Base-by-base conservation (phyloP, 2,329 filamentous ascomycete species). In the Raffaelea ambrosiae region DNA sequence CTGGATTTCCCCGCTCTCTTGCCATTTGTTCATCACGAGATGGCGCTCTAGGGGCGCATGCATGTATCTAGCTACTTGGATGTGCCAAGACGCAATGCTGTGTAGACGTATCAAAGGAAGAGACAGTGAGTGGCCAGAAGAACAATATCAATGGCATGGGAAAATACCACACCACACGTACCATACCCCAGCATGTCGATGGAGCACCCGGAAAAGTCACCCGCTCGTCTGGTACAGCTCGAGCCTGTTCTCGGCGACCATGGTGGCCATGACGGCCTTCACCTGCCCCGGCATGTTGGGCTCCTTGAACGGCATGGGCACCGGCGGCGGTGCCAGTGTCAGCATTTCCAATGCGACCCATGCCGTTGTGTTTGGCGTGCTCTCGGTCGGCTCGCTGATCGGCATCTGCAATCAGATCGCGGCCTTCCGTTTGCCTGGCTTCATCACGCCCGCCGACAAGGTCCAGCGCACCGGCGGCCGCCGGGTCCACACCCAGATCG, bases 261-360 rank as follows among this genome's bases (percentile, higher is more conserved):
- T 51, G 33, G 49, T 51, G 11, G 42, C 49, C 16, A 43, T 38
- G 14, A 51, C 49, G 1, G 49, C 49, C 59, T 84, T 52, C 21
- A 48, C 51, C 20, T 59, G 57, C 40, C 55, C 57, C 0, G 57
- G 57, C 20, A 59, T 59, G 47, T 59, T 53, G 44, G 58, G 58
- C 43, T 55, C 58, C 20, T 50, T 59, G 11, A 52, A 52, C 10
- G 58, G 58, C 29, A 51, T 59, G 46, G 58, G 58, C 44, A 55
- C 53, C 26, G 57, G 46, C 33, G 58, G 58, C 5, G 49, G 49
- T 21, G 49, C 49, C 14, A 46, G 31, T 18, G 31, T 43, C 18
- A 46, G 46, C 31, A 43, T 26, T 3, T 51, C 49, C 9, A 51
- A 51, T 23, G 49, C 49, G 2, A 46, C 46, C 33, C 48, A 51